phyloP scores from a whole-genome alignment of 1,284 basidiomycete genomes.

The Ganoderma leucocontextum region DNA sequence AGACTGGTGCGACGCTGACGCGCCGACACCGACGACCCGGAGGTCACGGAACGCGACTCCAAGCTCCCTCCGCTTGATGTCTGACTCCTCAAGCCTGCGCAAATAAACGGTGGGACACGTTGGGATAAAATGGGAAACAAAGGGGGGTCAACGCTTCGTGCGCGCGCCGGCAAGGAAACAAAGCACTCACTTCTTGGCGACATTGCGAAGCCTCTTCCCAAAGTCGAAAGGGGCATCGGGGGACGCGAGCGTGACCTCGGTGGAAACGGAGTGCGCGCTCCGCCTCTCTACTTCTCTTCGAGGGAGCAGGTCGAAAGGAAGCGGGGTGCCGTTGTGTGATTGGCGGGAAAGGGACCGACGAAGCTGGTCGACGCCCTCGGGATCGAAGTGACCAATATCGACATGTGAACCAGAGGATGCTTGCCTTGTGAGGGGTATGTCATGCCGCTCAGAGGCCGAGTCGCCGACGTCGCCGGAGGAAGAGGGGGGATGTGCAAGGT shows the following conservation, averaged over 20 bases:
- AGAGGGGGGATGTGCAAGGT: constrained; percentile 19
- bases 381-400: constrained; percentile 42
- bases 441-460: not conserved
- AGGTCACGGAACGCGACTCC: constrained; percentile 60
- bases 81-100: constrained; percentile 52
- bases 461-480: constrained; percentile 3
- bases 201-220: constrained; percentile 49
- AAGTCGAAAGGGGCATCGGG: constrained; percentile 54
- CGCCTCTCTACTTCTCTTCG: constrained; percentile 1
- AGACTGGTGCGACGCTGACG: constrained; percentile 48
- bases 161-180: not conserved
- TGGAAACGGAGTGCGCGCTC: constrained; percentile 20
- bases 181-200: constrained; percentile 49
- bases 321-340: constrained; percentile 27
- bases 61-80: constrained; percentile 53
- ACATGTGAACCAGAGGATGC: constrained; percentile 28
- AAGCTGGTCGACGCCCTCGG: constrained; percentile 43
- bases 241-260: constrained; percentile 38
- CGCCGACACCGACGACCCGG: constrained; percentile 55
- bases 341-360: constrained; percentile 38
- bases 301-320: not conserved
- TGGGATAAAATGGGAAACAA: constrained; percentile 1
- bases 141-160: not conserved
- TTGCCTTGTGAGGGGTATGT: constrained; percentile 14
- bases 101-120: not conserved